Conservation (phyloP, 1,284 basidiomycete genomes). For the Ceratobasidium sp. region DNA sequence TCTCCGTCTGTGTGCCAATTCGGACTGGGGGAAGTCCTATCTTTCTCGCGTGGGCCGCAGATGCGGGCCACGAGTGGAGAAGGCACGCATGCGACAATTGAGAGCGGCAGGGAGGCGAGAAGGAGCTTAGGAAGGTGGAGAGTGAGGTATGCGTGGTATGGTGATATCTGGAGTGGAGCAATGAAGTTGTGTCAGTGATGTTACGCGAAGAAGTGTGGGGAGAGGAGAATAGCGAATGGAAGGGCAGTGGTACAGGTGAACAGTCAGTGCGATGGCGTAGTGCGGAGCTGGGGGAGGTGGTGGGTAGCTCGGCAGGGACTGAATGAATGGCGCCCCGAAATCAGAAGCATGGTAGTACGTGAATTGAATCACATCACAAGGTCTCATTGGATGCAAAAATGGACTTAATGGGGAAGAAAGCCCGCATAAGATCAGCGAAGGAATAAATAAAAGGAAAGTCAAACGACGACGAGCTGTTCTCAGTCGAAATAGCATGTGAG, state of each 20-base stretch:
- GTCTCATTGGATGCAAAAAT: not conserved
- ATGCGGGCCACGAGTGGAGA: not conserved
- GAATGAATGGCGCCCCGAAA: not conserved
- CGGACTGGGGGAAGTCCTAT: not conserved
- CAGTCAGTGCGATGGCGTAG: not conserved
- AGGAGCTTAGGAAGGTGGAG: conserved; percentile 84
- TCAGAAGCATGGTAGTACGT: not conserved
- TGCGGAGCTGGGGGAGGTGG: conserved; percentile 4
- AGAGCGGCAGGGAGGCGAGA: conserved; percentile 74
- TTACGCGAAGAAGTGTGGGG: conserved; percentile 19
- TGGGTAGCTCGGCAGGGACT: conserved; percentile 3
- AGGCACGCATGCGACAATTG: conserved; percentile 60
- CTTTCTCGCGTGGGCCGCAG: not conserved
- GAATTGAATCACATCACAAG: conserved; percentile 7
- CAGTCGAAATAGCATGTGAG: not conserved
- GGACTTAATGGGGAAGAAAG: not conserved
- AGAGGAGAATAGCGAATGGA: conserved; percentile 4
- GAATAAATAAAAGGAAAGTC: not conserved
- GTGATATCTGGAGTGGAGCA: conserved; percentile 70
- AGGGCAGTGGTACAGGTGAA: not conserved
- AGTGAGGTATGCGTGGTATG: conserved; percentile 78
- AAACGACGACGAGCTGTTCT: not conserved
- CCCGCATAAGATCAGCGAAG: conserved; percentile 3
- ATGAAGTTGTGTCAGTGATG: conserved; percentile 1
- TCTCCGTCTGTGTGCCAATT: conserved; percentile 46